phyloP scores from a whole-genome alignment of 2,329 filamentous ascomycete genomes.

The Corynespora cassiicola region DNA sequence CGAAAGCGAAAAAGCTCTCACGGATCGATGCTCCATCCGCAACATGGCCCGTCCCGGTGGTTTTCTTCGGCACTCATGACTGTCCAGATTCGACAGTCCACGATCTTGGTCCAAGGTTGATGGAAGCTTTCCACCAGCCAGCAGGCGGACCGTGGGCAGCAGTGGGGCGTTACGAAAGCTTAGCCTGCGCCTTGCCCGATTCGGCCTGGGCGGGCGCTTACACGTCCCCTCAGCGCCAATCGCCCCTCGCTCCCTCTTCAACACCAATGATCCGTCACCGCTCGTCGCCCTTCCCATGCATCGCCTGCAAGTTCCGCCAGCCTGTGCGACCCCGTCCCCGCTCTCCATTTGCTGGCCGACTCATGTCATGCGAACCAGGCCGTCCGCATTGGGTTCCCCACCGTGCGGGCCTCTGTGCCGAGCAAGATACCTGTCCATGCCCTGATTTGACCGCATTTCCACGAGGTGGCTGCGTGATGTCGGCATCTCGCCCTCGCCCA shows the following conservation, averaged over 20 bases:
- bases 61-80: slow-evolving; percentile 1
- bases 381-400: slow-evolving; percentile 20
- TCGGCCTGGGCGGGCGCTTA: slow-evolving; percentile 22
- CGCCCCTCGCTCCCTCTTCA: slow-evolving; percentile 20
- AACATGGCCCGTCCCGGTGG: too few species aligned
- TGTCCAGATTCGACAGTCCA: neutral
- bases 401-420: slow-evolving; percentile 17
- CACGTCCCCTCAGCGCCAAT: slow-evolving; percentile 7
- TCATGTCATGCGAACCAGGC: slow-evolving; percentile 44
- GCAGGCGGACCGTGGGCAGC: slow-evolving; percentile 15
- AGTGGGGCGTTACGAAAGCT: slow-evolving; percentile 14
- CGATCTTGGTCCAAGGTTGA: slow-evolving; percentile 6
- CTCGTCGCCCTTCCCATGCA: slow-evolving; percentile 32
- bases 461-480: slow-evolving; percentile 30
- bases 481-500: slow-evolving; percentile 16
- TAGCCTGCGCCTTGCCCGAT: slow-evolving; percentile 10
- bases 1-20: too few species aligned
- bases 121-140: slow-evolving; percentile 18
- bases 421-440: slow-evolving; percentile 12
- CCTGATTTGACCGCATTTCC: slow-evolving; percentile 33
- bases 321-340: slow-evolving; percentile 18
- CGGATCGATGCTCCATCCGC: too few species aligned
- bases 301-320: slow-evolving; percentile 32
- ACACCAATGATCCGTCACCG: slow-evolving; percentile 29
- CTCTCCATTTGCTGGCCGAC: slow-evolving; percentile 33